Evolutionary conservation across 2,329 filamentous ascomycete genomes (phyloP), one percentile per base, ranked within the genome.

Genomic region (Macrophomina phaseolina): DNA sequence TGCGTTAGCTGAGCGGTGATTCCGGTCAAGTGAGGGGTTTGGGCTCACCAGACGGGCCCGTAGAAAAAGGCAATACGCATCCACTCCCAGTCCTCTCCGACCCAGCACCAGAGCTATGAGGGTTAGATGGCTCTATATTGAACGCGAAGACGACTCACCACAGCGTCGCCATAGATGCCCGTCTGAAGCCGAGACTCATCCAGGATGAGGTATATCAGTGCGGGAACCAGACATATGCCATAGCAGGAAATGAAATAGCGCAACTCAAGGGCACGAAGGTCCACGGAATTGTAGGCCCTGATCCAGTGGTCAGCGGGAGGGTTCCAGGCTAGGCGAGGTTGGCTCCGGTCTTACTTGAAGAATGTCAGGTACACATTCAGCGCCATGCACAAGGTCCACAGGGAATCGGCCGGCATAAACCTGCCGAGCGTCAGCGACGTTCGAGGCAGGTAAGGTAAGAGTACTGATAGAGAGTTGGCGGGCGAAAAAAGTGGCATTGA

Each of bases 301-400:
- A 12, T 7, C 7, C 28, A 28, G 42, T 49, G n/a, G 16, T 62
- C 8, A 62, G 58, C 8, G 3, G 36, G 18, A 36, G 6, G 14
- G 6, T 8, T 5, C 30, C 36, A 38, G 11, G 30, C 61, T 34
- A 32, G 36, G 1, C 16, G 32, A 4, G n/a, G 30, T 16, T 8
- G 48, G 40, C 18, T 7, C 1, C 8, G 28, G 12, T 45, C 56
- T 52, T 38, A 61, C 55, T 83, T 84, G 77, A 93, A 93, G 73
- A 95, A 93, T 0, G 91, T 93, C 14, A 94, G 79, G 76, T 92
- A 92, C 62, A 95, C 92, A 74, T 95, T 96, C 71, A 89, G 84
- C 1, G 92, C 91, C 92, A 96, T 95, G 64, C 90, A 88, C 67
- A 94, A 83, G 0, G 90, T 91, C 91, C 90, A 94, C 53, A 90